Percentiles rank a stretch among this genome's conserved stretches.
These are phyloP conservation scores for Penicillium steckii DNA, from an alignment of 495 filamentous ascomycete genomes.

Conservation along the genomic window DNA sequence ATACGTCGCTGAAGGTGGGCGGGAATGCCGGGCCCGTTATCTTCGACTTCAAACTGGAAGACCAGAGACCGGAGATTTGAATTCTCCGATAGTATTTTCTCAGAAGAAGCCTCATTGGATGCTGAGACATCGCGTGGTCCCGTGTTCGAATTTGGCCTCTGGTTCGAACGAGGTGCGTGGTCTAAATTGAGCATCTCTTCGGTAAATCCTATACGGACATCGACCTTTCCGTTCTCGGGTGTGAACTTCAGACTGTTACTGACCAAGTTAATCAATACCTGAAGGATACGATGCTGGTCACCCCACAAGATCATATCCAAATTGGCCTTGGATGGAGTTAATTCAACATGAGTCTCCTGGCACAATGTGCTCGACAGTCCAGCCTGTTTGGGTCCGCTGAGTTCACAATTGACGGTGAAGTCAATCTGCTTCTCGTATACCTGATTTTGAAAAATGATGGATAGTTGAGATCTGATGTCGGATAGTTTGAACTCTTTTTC, in stretches of 20 bases:
- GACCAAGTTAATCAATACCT: conserved; percentile 89
- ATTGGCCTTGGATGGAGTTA: conserved; percentile 50
- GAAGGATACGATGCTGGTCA: conserved; percentile 85
- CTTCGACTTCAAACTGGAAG: conserved; percentile 87
- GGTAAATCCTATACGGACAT: conserved; percentile 69
- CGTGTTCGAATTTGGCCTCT: not conserved
- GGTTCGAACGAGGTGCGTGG: not conserved
- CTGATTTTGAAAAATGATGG: conserved; percentile 86
- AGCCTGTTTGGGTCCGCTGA: conserved; percentile 1
- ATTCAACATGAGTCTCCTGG: not conserved
- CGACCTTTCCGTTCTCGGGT: conserved; percentile 69
- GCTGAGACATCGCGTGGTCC: not conserved
- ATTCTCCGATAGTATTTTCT: conserved; percentile 4
- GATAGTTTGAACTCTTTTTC: conserved; percentile 81
- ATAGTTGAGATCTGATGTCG: conserved; percentile 75
- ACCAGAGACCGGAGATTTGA: conserved; percentile 51
- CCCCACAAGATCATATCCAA: conserved; percentile 81
- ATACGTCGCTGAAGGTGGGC: conserved; percentile 71
- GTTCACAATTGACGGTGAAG: conserved; percentile 65
- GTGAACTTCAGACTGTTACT: conserved; percentile 95
- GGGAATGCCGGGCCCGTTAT: conserved; percentile 90
- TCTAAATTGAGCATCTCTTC: conserved; percentile 3
- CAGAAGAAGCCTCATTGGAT: not conserved
- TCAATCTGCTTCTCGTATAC: conserved; percentile 73
- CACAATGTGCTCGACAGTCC: not conserved